phyloP scores from a whole-genome alignment of 2,329 filamentous ascomycete genomes.

The Colletotrichum nymphaeae region DNA sequence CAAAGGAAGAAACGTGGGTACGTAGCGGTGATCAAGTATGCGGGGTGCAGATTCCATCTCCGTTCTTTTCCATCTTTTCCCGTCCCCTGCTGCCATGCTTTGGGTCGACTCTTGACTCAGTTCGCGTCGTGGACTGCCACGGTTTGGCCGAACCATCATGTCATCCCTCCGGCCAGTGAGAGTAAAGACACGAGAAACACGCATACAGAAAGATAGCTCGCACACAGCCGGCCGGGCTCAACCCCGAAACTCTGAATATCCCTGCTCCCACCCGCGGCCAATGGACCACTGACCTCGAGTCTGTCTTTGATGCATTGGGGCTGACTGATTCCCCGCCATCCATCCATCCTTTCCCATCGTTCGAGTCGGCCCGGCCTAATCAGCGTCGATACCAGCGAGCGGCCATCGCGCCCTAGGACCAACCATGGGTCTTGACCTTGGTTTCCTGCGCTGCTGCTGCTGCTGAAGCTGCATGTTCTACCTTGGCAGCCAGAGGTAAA shows the following conservation, averaged over 20 bases:
- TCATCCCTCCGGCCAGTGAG: background rate
- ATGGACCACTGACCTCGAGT: background rate
- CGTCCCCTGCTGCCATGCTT: background rate
- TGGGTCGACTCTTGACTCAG: background rate
- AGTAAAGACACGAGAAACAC: background rate
- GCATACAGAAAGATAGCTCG: background rate
- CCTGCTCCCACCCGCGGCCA: background rate
- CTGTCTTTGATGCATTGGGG: background rate
- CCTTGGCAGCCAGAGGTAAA: background rate
- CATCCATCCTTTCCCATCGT: background rate
- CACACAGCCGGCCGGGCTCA: background rate
- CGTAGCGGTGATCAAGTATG: constrained; percentile 16
- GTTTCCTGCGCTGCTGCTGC: background rate
- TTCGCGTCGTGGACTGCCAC: background rate
- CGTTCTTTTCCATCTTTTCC: background rate
- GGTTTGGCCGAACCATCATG: background rate
- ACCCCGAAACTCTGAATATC: constrained; percentile 6
- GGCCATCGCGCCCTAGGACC: background rate
- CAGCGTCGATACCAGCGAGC: constrained; percentile 19
- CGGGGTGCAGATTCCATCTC: constrained; percentile 12
- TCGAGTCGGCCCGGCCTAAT: constrained; percentile 28
- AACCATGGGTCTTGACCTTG: background rate
- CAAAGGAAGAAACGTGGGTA: background rate
- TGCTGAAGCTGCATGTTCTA: background rate
- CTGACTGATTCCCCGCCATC: background rate